These are phyloP conservation scores for Spathaspora gorwiae DNA, from an alignment of 805 yeast species.

Conservation along the genomic window DNA sequence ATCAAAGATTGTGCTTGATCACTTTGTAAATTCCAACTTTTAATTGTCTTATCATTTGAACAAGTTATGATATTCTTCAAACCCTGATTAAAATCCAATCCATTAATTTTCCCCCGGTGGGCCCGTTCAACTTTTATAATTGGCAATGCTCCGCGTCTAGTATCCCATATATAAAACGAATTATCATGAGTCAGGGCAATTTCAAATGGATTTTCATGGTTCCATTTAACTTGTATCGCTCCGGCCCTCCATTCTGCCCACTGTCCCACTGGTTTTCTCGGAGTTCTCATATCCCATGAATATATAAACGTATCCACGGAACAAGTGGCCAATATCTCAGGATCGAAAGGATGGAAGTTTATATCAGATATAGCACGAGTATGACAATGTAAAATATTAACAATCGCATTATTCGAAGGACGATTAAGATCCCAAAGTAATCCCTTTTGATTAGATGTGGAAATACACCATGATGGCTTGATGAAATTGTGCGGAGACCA, in stretches of 20 bases:
- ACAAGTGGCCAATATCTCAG: constrained; percentile 87
- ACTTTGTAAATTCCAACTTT: constrained; percentile 64
- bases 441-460: constrained; percentile 94
- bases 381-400: constrained; percentile 84
- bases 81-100: constrained; percentile 74
- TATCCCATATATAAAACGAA: constrained; percentile 81
- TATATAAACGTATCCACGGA: constrained; percentile 84
- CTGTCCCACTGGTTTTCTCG: constrained; percentile 63
- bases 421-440: constrained; percentile 87
- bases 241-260: constrained; percentile 97
- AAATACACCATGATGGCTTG: constrained; percentile 86
- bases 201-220: constrained; percentile 65
- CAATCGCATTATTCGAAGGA: constrained; percentile 68
- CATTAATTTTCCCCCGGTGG: constrained; percentile 83
- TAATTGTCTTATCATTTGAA: constrained; percentile 81
- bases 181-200: constrained; percentile 86
- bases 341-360: constrained; percentile 82
- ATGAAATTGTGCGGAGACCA: constrained; percentile 87
- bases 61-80: constrained; percentile 66
- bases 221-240: constrained; percentile 95
- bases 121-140: constrained; percentile 58
- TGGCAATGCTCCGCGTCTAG: constrained; percentile 76
- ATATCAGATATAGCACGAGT: constrained; percentile 93
- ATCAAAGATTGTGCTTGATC: constrained; percentile 10
- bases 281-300: constrained; percentile 87